Conservation (phyloP, 2,329 filamentous ascomycete genomes). For the Podosphaera xanthii region DNA sequence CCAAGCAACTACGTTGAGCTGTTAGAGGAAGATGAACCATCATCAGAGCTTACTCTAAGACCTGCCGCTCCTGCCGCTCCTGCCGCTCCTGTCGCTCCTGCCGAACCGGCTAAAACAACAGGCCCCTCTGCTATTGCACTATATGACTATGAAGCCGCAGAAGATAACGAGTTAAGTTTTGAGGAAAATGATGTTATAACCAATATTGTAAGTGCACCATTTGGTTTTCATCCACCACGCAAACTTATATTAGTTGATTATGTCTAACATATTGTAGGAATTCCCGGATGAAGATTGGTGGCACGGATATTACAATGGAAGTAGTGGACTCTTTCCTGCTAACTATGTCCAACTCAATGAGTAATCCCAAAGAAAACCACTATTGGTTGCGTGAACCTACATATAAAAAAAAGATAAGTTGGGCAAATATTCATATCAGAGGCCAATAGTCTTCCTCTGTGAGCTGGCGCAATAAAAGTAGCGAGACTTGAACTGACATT, state of each 20-base stretch:
- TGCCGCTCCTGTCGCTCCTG: slow-evolving; percentile 18
- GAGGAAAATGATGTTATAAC: slow-evolving; percentile 69
- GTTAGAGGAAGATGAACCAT: slow-evolving; percentile 32
- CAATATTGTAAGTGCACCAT: slow-evolving; percentile 37
- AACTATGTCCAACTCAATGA: slow-evolving; percentile 39
- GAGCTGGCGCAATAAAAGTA: background rate
- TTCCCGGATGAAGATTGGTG: slow-evolving; percentile 50
- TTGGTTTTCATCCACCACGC: background rate
- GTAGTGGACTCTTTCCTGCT: slow-evolving; percentile 62
- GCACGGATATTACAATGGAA: slow-evolving; percentile 67
- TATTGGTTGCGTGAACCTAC: background rate
- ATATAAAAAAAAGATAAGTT: background rate
- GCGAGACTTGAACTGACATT: background rate
- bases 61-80: slow-evolving; percentile 17
- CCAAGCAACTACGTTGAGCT: slow-evolving; percentile 94
- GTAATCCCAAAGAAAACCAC: slow-evolving; percentile 2
- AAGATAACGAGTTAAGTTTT: slow-evolving; percentile 77
- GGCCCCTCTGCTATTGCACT: slow-evolving; percentile 56
- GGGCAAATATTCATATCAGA: background rate
- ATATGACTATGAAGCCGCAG: slow-evolving; percentile 92
- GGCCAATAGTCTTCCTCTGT: background rate
- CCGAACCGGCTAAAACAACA: slow-evolving; percentile 15
- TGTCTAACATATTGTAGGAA: slow-evolving; percentile 2
- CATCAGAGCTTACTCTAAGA: slow-evolving; percentile 11
- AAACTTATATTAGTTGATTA: background rate